A percentile compares a stretch with the other conserved stretches of the same genome.
phyloP scores from a whole-genome alignment of 208 protist species.

The Crithidia expoeki region DNA sequence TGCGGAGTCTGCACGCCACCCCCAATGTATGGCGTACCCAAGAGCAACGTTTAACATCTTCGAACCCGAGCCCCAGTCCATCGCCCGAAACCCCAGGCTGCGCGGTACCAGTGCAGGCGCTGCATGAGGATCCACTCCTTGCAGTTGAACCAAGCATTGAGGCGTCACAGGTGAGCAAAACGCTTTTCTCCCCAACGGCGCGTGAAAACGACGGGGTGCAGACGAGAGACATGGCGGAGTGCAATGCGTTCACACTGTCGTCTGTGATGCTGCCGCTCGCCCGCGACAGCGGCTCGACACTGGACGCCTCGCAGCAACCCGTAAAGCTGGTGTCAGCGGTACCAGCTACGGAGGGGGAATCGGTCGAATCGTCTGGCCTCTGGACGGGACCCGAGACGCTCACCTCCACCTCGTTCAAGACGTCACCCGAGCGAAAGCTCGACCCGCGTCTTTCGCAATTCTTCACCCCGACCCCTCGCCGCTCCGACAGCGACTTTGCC shows the following conservation, averaged over 20 bases:
- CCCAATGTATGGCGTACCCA: not conserved
- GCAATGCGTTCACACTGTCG: not conserved
- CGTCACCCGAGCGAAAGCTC: not conserved
- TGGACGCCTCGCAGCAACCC: not conserved
- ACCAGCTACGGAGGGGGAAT: not conserved
- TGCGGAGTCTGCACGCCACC: not conserved
- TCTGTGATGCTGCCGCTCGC: not conserved
- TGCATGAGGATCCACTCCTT: not conserved
- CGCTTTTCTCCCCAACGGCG: not conserved
- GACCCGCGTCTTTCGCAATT: constrained; percentile 23
- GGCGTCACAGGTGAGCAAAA: not conserved
- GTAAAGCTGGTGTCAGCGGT: too few relatives aligned
- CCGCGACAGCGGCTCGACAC: not conserved
- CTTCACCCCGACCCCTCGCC: not conserved
- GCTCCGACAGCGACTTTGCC: not conserved
- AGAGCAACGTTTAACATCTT: not conserved
- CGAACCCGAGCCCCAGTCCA: not conserved
- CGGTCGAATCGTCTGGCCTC: not conserved
- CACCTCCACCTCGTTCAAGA: not conserved
- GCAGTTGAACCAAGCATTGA: not conserved
- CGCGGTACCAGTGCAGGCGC: not conserved
- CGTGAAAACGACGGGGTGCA: not conserved
- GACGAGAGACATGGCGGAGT: not conserved
- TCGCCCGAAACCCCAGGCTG: not conserved
- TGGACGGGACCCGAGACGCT: not conserved